A percentile compares a stretch with the other conserved stretches of the same genome.
These are phyloP conservation scores for Acanthamoeba castellanii DNA, from an alignment of 208 protist species.

Conservation along the genomic window DNA sequence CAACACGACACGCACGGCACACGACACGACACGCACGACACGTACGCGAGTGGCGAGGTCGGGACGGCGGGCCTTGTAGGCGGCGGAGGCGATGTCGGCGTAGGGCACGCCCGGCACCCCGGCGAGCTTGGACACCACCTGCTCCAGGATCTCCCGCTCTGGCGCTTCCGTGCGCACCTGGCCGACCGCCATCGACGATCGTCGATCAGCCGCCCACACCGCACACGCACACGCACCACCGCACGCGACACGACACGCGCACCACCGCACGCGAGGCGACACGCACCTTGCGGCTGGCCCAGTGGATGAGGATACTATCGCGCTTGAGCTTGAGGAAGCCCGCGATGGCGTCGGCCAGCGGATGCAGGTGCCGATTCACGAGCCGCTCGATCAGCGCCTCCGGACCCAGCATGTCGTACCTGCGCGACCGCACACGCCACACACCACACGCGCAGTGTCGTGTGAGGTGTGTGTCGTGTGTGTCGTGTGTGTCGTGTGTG, in stretches of 20 bases:
- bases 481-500: neutral
- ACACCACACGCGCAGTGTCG: constrained; percentile 68
- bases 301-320: constrained; percentile 93
- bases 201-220: neutral
- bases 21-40: neutral
- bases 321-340: constrained; percentile 79
- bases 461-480: constrained; percentile 75
- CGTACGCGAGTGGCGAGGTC: constrained; percentile 83
- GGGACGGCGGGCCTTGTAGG: constrained; percentile 55
- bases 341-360: constrained; percentile 92
- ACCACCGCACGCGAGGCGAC: no score
- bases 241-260: neutral
- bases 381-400: constrained; percentile 91
- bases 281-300: constrained; percentile 94
- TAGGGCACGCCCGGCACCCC: constrained; percentile 87
- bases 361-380: constrained; percentile 90
- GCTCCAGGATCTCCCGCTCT: neutral
- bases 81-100: constrained; percentile 84
- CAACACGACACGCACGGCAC: no score
- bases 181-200: no score
- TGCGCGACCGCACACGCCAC: constrained; percentile 14
- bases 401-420: constrained; percentile 73
- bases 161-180: neutral
- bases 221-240: neutral
- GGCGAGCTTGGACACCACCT: constrained; percentile 80